These are phyloP conservation scores for Alternaria gaisen DNA, from an alignment of 2,329 filamentous ascomycete genomes.

Conservation along the genomic window DNA sequence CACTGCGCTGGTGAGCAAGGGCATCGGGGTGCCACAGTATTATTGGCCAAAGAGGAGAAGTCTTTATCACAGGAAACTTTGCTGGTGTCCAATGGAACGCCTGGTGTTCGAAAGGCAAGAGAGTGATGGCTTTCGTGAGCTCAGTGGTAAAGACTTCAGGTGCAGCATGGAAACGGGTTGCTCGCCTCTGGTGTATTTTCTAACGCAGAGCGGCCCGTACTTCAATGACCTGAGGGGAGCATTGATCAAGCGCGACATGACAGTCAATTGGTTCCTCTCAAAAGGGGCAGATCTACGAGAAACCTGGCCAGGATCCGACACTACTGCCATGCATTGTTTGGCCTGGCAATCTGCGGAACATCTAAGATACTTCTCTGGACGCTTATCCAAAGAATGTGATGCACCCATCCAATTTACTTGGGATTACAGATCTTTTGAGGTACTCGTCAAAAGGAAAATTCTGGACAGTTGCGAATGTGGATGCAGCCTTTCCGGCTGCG, in stretches of 20 bases:
- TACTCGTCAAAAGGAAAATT: not conserved
- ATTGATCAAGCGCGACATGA: not conserved
- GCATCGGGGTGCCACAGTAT: fast-evolving
- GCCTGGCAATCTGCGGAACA: not conserved
- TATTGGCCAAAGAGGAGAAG: not conserved
- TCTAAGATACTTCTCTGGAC: too few relatives aligned
- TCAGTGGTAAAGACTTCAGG: not conserved
- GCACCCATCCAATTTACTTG: not conserved
- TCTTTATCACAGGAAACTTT: not conserved
- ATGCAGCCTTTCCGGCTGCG: not conserved
- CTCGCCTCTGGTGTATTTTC: not conserved
- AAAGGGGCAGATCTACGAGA: not conserved
- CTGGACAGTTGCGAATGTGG: not conserved
- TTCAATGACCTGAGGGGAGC: too few relatives aligned
- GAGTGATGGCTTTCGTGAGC: not conserved
- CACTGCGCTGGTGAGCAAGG: not conserved
- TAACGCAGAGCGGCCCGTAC: not conserved
- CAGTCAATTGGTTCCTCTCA: not conserved
- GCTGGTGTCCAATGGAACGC: too few relatives aligned
- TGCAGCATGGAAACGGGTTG: not conserved
- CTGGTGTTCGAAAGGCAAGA: fast-evolving
- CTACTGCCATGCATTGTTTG: not conserved
- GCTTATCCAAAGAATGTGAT: too few relatives aligned
- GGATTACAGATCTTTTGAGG: not conserved
- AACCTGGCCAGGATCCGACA: not conserved